Evolutionary conservation across 257 asterid genomes (phyloP).

Genomic region (Primulina eburnea): DNA sequence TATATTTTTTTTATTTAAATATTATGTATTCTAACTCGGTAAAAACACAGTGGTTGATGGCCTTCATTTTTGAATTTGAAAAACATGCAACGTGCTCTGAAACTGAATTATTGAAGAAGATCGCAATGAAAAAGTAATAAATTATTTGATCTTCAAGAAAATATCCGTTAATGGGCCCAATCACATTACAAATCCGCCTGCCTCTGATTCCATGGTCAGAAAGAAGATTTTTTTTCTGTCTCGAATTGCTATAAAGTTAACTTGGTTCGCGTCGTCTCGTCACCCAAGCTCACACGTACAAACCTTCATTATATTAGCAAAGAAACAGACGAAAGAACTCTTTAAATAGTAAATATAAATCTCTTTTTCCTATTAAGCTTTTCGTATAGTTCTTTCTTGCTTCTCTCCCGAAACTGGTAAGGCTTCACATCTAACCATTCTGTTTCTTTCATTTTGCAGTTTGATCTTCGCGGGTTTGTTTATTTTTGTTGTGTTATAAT

Average conservation of each 20-base stretch:
- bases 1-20: too few relatives aligned
- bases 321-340: not conserved
- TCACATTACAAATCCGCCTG: not conserved
- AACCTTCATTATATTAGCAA: not conserved
- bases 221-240: not conserved
- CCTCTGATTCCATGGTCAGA: not conserved
- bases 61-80: not conserved
- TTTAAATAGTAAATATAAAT: not conserved
- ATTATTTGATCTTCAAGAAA: not conserved
- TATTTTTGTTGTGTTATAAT: not conserved
- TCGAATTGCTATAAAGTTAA: not conserved
- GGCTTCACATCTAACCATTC: not conserved
- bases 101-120: not conserved
- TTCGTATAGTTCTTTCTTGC: not conserved
- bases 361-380: not conserved
- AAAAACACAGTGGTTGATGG: not conserved
- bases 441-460: not conserved
- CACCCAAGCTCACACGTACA: not conserved
- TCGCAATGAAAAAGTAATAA: not conserved
- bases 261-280: not conserved
- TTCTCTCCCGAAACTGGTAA: slow-evolving; percentile 10
- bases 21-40: too few relatives aligned
- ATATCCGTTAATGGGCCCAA: not conserved
- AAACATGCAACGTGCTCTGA: not conserved
- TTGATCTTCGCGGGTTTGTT: not conserved